Base-by-base conservation (phyloP, 2,329 filamentous ascomycete genomes). In the Aspergillus costaricaensis region DNA sequence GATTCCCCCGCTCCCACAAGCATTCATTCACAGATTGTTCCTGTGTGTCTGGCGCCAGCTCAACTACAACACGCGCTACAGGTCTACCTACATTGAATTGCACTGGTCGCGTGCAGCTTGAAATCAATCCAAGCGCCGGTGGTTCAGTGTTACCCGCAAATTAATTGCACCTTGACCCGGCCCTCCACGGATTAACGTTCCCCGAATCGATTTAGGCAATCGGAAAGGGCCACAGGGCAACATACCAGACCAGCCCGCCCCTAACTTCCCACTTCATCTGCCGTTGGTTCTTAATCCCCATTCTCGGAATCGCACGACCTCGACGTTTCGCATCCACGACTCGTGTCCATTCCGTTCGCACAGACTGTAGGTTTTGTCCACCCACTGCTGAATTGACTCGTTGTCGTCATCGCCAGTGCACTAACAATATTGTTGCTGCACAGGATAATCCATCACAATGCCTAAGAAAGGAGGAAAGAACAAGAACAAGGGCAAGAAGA, bases 381-480 rank as follows among this genome's bases (percentile, higher is more conserved):
- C 41, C 41, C 49, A 54, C 38, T 25, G 21, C 27, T 39, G 39
- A 21, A 23, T 47, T 47, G 44, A 17, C 21, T 52, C 56, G 39
- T 57, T 58, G 49, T 60, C 56, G 54, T 63, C 65, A 58, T 62
- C 58, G 44, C 58, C 56, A 36, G 56, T 50, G 32, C 48, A 54
- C 56, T 57, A 55, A 50, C 50, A 56, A 12, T 19, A 30, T 48
- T 32, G 32, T 47, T 25, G 51, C 57, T 44, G 49, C 50, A 53
- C 36, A 55, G 12, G 32, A 59, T 55, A 39, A 53, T 47, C 44
- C 48, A 64, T 21, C 68, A 72, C 50, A 57, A 74, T 75, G 72
- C 36, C 70, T 38, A 75, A 74, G 68, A 74, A 73, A 66, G 71
- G 72, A 66, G 72, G 72, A 66, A 75, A 69, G 60, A 23, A 51